Evolutionary conservation across 805 yeast species (phyloP).

Genomic region (Metschnikowia lunata): DNA sequence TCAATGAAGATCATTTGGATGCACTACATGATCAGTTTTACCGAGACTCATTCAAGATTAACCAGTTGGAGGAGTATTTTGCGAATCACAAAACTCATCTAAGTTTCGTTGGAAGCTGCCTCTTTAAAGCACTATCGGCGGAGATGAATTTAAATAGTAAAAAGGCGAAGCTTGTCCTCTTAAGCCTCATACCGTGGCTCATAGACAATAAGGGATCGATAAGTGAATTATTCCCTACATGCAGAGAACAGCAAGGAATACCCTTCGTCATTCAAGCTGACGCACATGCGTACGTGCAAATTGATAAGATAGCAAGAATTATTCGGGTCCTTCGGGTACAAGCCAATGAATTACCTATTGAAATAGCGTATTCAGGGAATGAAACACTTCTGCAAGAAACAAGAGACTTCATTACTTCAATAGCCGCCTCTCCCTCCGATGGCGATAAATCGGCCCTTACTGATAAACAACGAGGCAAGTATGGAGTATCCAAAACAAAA

Average conservation of each 20-base stretch:
- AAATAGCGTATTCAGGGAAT: slow-evolving; percentile 20
- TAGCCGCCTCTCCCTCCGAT: slow-evolving; percentile 6
- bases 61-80: slow-evolving; percentile 7
- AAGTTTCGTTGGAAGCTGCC: slow-evolving; percentile 12
- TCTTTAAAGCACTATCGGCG: neutral
- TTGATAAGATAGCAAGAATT: slow-evolving; percentile 19
- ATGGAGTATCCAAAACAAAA: slow-evolving; percentile 16
- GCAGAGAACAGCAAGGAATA: slow-evolving; percentile 27
- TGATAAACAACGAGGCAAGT: neutral
- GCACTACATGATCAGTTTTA: slow-evolving; percentile 7
- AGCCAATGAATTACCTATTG: slow-evolving; percentile 28
- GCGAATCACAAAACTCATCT: slow-evolving; percentile 19
- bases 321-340: slow-evolving; percentile 23
- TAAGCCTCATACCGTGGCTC: slow-evolving; percentile 4
- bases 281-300: slow-evolving; percentile 7
- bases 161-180: neutral
- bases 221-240: slow-evolving; percentile 2
- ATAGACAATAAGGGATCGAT: neutral
- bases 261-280: slow-evolving; percentile 25
- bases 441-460: neutral
- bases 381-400: slow-evolving; percentile 7
- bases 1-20: slow-evolving; percentile 11
- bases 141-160: neutral
- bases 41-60: slow-evolving; percentile 1
- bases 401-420: neutral